Conservation (phyloP, 2,329 filamentous ascomycete genomes). For the Elsinoe australis region DNA sequence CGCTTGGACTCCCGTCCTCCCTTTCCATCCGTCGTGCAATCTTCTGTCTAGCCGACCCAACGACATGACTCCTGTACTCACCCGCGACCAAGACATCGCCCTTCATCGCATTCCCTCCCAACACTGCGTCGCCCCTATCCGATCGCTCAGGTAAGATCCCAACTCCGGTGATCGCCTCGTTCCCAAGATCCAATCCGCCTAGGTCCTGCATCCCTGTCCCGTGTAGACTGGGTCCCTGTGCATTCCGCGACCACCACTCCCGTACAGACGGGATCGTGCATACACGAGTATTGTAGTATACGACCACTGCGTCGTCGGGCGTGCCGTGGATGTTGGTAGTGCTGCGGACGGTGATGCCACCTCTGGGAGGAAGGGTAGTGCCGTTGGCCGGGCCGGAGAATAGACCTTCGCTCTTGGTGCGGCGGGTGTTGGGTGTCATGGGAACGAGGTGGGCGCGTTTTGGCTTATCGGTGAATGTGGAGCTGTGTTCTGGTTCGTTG, state of each 20-base stretch:
- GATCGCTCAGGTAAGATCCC: conserved; percentile 33
- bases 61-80: conserved; percentile 40
- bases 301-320: conserved; percentile 39
- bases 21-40: conserved; percentile 29
- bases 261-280: conserved; percentile 40
- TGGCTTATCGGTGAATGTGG: conserved; percentile 16
- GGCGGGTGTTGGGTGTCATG: conserved; percentile 46
- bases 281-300: conserved; percentile 41
- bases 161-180: conserved; percentile 38
- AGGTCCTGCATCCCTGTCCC: conserved; percentile 36
- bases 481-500: conserved; percentile 20
- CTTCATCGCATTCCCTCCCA: conserved; percentile 33
- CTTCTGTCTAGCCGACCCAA: conserved; percentile 30
- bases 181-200: conserved; percentile 35
- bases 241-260: conserved; percentile 37
- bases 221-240: conserved; percentile 32
- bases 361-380: conserved; percentile 29
- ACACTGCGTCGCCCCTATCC: background rate
- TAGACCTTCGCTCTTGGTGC: conserved; percentile 38
- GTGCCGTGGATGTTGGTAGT: conserved; percentile 28
- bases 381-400: conserved; percentile 36
- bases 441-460: conserved; percentile 34
- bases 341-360: conserved; percentile 37
- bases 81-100: conserved; percentile 38
- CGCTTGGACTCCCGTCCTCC: conserved; percentile 20